phyloP scores from a whole-genome alignment of 2,329 filamentous ascomycete species.

The Phaeoacremonium minimum region DNA sequence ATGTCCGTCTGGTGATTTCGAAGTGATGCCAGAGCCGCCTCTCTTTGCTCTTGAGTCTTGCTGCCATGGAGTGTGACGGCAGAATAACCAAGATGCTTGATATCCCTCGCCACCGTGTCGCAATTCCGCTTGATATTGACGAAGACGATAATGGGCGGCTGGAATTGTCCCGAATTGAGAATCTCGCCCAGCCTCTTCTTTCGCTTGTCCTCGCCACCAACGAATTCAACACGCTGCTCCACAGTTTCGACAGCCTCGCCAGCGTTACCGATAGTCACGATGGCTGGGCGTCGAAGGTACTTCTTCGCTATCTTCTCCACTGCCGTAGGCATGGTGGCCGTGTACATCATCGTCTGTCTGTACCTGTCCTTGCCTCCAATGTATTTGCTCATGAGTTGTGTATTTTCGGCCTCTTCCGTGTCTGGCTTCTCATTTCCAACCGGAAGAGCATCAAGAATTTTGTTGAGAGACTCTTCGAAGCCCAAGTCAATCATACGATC shows the following conservation, averaged over 20 bases:
- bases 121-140: slow-evolving; percentile 99
- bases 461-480: slow-evolving; percentile 96
- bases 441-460: slow-evolving; percentile 91
- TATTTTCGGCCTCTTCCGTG: slow-evolving; percentile 83
- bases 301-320: slow-evolving; percentile 97
- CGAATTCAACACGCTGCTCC: slow-evolving; percentile 92
- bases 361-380: slow-evolving; percentile 75
- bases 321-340: slow-evolving; percentile 89
- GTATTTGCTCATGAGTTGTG: slow-evolving; percentile 76
- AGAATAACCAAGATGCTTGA: slow-evolving; percentile 89
- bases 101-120: slow-evolving; percentile 88
- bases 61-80: slow-evolving; percentile 88
- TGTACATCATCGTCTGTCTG: slow-evolving; percentile 99
- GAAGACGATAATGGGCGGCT: slow-evolving; percentile 93
- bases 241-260: slow-evolving; percentile 97
- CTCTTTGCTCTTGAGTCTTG: slow-evolving; percentile 97
- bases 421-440: slow-evolving; percentile 95
- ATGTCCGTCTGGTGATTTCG: slow-evolving; percentile 78
- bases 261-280: slow-evolving; percentile 88
- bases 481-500: slow-evolving; percentile 99
- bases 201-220: slow-evolving; percentile 86
- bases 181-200: slow-evolving; percentile 96
- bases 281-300: slow-evolving; percentile 88
- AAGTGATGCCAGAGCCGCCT: slow-evolving; percentile 82
- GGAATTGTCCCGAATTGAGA: slow-evolving; percentile 73